Base-by-base conservation (phyloP, 2,329 filamentous ascomycete species). In the Xylariaceae sp. region DNA sequence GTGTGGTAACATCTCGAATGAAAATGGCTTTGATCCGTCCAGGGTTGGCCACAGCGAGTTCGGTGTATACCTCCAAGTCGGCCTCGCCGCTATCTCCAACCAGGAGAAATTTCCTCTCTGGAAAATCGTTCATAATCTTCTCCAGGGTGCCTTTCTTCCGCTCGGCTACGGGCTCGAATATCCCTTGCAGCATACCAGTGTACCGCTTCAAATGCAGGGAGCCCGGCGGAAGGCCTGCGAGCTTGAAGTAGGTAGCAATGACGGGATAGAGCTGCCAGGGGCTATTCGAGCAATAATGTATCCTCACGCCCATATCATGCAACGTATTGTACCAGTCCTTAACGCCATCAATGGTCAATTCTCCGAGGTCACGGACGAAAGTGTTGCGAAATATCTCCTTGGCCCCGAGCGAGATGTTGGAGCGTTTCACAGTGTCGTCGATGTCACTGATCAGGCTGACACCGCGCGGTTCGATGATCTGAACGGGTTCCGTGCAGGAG, bases 251-350 rank as follows among this genome's bases (percentile, higher is more conserved):
- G 37, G 78, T 87, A 4, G 86, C 83, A 9, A 98, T 68, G 2
- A 97, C 79, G 0, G 92, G 92, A 53, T 87, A 98, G 5, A 98
- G 73, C 60, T 98, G 94, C 94, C 94, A 98, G 1, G 92, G 92
- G 35, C 90, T 94, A 63, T 98, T 98, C n/a, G 92, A 98, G 49
- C 95, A 94, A 61, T 98, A 98, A 59, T 98, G 94, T 36, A 98
- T 75, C 52, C 81, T 78, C 16, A 97, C 90, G 13, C 89, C 88
- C 66, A 90, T 78, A 14, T 80, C 71, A 27, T 84, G 74, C 64
- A 98, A 73, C 14, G 71, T 71, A 24, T 71, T 78, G 58, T 97
- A 98, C 90, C 92, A 97, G 46, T 94, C 87, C 41, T 72, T 77
- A 14, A 97, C 89, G 2, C 92, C 92, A 12, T 88, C 83, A 15